A percentile compares a stretch with the other conserved stretches of the same genome.
Evolutionary conservation across 345 rosid genomes (phyloP).

Genomic region (Mallotus nudiflorus): DNA sequence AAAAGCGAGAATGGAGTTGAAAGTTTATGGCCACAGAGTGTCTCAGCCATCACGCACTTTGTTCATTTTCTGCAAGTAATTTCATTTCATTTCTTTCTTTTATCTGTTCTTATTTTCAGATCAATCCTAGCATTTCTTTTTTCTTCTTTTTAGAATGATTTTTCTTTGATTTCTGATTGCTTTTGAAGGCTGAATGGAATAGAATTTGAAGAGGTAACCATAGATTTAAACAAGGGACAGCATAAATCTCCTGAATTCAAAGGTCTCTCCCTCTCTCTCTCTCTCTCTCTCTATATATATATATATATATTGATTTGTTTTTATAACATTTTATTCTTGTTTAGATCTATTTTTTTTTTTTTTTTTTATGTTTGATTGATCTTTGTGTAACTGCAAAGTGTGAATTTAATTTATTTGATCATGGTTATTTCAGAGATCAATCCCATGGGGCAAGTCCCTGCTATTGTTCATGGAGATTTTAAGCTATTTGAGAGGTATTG

Average conservation of each 20-base stretch:
- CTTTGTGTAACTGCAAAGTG: too few species aligned
- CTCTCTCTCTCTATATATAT: too few species aligned
- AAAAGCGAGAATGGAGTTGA: constrained; percentile 55
- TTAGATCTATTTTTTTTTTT: background rate
- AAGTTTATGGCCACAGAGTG: constrained; percentile 69
- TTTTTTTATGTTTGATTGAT: background rate
- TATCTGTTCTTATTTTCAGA: background rate
- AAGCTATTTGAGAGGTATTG: constrained; percentile 86
- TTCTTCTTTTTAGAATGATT: background rate
- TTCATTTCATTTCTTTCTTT: background rate
- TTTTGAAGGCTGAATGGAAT: constrained; percentile 59
- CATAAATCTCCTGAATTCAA: constrained; percentile 62
- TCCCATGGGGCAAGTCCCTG: constrained; percentile 68
- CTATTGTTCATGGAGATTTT: constrained; percentile 74
- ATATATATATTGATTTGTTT: too few species aligned
- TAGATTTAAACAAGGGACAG: constrained; percentile 51
- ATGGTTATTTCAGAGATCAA: constrained; percentile 50
- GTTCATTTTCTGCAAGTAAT: constrained; percentile 86
- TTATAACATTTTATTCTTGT: too few species aligned
- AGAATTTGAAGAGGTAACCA: constrained; percentile 70
- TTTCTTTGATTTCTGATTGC: background rate
- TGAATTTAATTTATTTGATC: too few species aligned
- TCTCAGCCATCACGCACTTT: constrained; percentile 87
- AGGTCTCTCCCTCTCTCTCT: constrained; percentile 34
- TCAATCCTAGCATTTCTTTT: background rate